Conservation (phyloP, 345 rosid genomes). For the Laguncularia racemosa region DNA sequence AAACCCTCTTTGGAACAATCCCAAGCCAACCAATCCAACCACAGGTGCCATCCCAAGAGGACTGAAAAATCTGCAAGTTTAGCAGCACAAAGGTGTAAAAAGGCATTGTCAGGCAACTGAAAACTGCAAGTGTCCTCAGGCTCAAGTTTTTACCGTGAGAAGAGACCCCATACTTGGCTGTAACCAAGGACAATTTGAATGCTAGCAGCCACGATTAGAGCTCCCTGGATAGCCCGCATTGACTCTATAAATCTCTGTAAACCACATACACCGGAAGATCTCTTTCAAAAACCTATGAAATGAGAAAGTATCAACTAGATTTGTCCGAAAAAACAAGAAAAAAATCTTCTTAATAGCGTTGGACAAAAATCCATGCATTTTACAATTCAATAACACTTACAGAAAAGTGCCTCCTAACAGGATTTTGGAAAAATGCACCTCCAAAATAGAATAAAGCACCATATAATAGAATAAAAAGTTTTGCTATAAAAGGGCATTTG, state of each 20-base stretch:
- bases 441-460: too few relatives aligned
- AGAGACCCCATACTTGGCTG: slow-evolving; percentile 87
- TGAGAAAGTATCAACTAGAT: slow-evolving; percentile 16
- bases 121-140: not conserved
- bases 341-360: not conserved
- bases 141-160: slow-evolving; percentile 49
- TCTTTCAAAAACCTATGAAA: slow-evolving; percentile 41
- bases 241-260: slow-evolving; percentile 91
- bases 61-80: slow-evolving; percentile 62
- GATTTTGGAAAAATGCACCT: too few relatives aligned
- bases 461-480: too few relatives aligned
- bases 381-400: too few relatives aligned
- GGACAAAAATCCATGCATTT: too few relatives aligned
- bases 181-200: slow-evolving; percentile 83
- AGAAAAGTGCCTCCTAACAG: too few relatives aligned
- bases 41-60: slow-evolving; percentile 90
- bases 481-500: too few relatives aligned
- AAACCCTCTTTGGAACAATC: slow-evolving; percentile 82
- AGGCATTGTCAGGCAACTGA: not conserved
- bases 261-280: slow-evolving; percentile 36
- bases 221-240: slow-evolving; percentile 89
- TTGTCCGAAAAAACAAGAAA: not conserved
- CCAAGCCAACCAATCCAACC: slow-evolving; percentile 90
- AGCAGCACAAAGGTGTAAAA: slow-evolving; percentile 2
- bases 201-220: slow-evolving; percentile 82